Conservation (phyloP, 129 eudicot genomes). For the Lactuca sativa region DNA sequence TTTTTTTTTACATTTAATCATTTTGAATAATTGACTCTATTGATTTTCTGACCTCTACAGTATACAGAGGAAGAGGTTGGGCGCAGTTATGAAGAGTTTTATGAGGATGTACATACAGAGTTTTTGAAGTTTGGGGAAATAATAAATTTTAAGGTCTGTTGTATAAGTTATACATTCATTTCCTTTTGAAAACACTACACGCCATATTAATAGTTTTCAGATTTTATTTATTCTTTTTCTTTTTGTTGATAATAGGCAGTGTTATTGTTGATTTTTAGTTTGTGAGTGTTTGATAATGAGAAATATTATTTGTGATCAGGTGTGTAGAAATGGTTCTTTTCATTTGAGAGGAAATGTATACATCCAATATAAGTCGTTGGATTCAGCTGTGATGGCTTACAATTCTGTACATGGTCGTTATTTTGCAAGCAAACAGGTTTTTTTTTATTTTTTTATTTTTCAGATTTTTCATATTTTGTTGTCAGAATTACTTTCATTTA, state of each 20-base stretch:
- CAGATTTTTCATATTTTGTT: not conserved
- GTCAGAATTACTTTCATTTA: constrained; percentile 2
- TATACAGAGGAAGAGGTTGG: constrained; percentile 90
- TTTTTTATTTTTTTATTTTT: not conserved
- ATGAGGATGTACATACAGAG: constrained; percentile 98
- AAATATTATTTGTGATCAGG: constrained; percentile 46
- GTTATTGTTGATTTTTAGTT: constrained; percentile 7
- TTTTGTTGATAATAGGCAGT: constrained; percentile 7
- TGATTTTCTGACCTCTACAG: constrained; percentile 45
- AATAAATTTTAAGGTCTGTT: constrained; percentile 80
- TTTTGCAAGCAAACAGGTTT: constrained; percentile 96
- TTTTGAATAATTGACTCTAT: constrained; percentile 19
- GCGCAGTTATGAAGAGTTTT: constrained; percentile 76
- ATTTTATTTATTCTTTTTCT: not conserved
- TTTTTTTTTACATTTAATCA: not conserved
- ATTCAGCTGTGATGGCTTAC: constrained; percentile 80
- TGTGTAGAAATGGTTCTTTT: constrained; percentile 86
- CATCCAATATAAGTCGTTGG: constrained; percentile 73
- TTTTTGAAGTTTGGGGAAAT: constrained; percentile 95
- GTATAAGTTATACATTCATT: not conserved
- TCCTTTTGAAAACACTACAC: not conserved
- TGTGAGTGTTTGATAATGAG: constrained; percentile 16
- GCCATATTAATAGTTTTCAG: constrained; percentile 11
- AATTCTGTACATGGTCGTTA: constrained; percentile 83
- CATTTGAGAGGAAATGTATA: constrained; percentile 97